phyloP scores from a whole-genome alignment of 2,329 filamentous ascomycete genomes.

The Claviceps lovelessii region DNA sequence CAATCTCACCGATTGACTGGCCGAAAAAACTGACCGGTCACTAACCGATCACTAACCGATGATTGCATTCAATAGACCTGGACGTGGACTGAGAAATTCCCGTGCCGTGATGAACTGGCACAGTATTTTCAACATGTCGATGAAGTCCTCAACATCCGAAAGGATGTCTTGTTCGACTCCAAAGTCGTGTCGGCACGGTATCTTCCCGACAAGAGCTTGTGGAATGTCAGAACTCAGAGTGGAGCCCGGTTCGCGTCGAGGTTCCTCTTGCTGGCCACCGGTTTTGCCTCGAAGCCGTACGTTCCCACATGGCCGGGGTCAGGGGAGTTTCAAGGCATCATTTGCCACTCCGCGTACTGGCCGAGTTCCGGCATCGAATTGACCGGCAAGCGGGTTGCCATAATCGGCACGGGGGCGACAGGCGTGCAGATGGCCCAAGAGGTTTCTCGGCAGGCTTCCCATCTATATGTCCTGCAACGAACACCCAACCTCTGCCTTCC shows the following conservation, averaged over 20 bases:
- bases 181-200: conserved; percentile 38
- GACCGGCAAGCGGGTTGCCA: conserved; percentile 42
- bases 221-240: conserved; percentile 34
- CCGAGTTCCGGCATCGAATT: conserved; percentile 41
- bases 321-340: conserved; percentile 42
- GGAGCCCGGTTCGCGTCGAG: conserved; percentile 34
- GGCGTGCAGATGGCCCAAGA: conserved; percentile 52
- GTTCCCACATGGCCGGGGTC: conserved; percentile 46
- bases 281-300: conserved; percentile 46
- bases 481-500: conserved; percentile 52
- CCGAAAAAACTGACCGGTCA: too few species aligned
- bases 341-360: conserved; percentile 49
- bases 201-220: conserved; percentile 30
- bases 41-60: background rate
- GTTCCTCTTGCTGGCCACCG: conserved; percentile 38
- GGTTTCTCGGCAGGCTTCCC: conserved; percentile 35
- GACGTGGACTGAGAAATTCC: conserved; percentile 41
- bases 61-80: conserved; percentile 26
- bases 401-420: conserved; percentile 51
- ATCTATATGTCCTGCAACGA: conserved; percentile 48
- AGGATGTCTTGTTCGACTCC: conserved; percentile 42
- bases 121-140: conserved; percentile 47
- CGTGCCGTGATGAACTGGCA: conserved; percentile 35
- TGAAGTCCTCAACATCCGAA: conserved; percentile 37
- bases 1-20: too few species aligned